Evolutionary conservation across 2,329 filamentous ascomycete species (phyloP), one percentile per base, ranked within the genome.

Genomic region (Clarireedia homoeocarpa): DNA sequence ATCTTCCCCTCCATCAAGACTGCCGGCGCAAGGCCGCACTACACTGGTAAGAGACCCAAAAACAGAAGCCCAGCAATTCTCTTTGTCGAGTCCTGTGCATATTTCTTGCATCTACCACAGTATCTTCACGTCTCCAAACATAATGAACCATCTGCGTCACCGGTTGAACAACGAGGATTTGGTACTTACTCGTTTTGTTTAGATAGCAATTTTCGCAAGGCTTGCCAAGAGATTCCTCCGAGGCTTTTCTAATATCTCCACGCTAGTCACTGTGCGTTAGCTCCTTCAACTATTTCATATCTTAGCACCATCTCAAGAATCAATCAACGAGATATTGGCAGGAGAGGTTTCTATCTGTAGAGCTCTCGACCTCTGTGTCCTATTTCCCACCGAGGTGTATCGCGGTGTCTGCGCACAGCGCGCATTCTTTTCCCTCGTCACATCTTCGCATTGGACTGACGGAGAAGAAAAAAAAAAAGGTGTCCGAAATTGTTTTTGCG

Each of bases 221-320:
- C 20, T 58, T 57, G 55, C 59, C 58, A 62, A 59, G 58, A 51
- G 48, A 50, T 46, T 47, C 51, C 51, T 56, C 58, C 58, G 47
- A 56, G 58, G 51, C 52, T 55, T 53, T 52, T 42, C 27, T 30
- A 20, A 34, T 54, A 57, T 55, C 53, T 51, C 45, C 53, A 46
- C 60, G 60, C 61, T 64, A 64, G 56, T 59, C 51, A 47, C 47
- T 60, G 56, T 55, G 44, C 61, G 61, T 64, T 65, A 65, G 63
- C 55, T 57, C 57, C 53, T 55, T 55, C 39, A 40, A 40, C 39
- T 45, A 45, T 45, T 45, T 45, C 42, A 45, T 45, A 45, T 45
- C 42, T 45, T 45, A 45, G 42, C 42, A 20, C 20, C 42, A 24
- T 34, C 48, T 48, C 51, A 34, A 24, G 30, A 51, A 51, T 49